Conservation (phyloP, 2,329 filamentous ascomycete genomes). For the Fusarium sterilihyphosum region DNA sequence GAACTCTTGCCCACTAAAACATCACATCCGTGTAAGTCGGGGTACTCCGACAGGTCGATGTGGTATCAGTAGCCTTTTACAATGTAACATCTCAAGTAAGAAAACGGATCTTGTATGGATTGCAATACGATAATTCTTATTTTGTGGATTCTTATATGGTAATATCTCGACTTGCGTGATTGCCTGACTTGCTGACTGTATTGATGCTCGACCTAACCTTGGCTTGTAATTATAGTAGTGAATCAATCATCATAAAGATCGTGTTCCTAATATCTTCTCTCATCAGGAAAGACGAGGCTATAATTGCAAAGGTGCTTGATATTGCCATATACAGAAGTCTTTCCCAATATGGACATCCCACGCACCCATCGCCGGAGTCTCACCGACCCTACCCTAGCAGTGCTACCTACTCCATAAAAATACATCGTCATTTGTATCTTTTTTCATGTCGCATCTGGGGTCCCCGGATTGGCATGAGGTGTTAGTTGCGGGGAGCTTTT, state of each 20-base stretch:
- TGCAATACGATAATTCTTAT: not conserved
- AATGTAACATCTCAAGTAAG: not conserved
- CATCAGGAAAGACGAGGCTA: not conserved
- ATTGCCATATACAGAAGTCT: conserved; percentile 23
- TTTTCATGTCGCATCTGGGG: conserved; percentile 30
- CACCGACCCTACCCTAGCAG: not conserved
- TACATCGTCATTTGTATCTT: not conserved
- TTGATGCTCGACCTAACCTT: not conserved
- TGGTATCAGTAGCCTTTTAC: not conserved
- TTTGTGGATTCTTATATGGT: not conserved
- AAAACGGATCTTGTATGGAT: not conserved
- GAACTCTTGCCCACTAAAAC: not conserved
- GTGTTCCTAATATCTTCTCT: not conserved
- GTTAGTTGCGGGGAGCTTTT: not conserved
- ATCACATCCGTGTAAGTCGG: not conserved
- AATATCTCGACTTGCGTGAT: not conserved
- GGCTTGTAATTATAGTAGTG: not conserved
- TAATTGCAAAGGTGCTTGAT: not conserved
- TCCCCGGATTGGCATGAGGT: conserved; percentile 33
- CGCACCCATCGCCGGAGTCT: conserved; percentile 15
- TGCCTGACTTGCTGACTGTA: not conserved
- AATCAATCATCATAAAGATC: not conserved
- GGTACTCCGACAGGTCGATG: not conserved
- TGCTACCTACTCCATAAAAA: not conserved
- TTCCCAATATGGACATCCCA: conserved; percentile 6